Conservation (phyloP, 306 rosid genomes). For the Prunus mongolica region DNA sequence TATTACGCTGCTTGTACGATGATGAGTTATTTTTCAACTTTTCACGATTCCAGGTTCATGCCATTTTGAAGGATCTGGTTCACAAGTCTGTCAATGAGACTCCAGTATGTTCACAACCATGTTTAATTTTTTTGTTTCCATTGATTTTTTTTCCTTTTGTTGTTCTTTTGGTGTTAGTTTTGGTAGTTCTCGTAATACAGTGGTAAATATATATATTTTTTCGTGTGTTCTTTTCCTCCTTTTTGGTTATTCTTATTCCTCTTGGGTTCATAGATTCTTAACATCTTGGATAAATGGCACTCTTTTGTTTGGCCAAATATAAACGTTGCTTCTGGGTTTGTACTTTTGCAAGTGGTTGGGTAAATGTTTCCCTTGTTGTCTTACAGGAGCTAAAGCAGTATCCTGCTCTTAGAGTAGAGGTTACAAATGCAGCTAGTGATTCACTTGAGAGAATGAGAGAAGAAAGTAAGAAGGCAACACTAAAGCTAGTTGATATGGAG, state of each 20-base stretch:
- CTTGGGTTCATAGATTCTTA: not conserved
- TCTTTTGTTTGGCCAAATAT: too few relatives aligned
- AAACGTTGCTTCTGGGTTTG: not conserved
- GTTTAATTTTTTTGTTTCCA: constrained; percentile 11
- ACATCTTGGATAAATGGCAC: not conserved
- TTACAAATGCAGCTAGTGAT: constrained; percentile 74
- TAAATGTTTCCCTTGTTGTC: constrained; percentile 8
- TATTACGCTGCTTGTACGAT: not conserved
- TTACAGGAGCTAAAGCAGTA: constrained; percentile 83
- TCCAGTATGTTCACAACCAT: constrained; percentile 41
- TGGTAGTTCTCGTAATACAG: too few relatives aligned
- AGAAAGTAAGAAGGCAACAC: constrained; percentile 82
- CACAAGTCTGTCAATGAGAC: constrained; percentile 83
- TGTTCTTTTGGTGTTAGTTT: not conserved
- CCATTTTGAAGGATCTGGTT: constrained; percentile 65
- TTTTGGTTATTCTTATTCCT: not conserved
- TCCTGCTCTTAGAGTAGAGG: constrained; percentile 89
- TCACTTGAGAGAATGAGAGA: constrained; percentile 84
- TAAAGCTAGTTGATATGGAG: constrained; percentile 90
- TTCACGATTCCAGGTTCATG: constrained; percentile 55
- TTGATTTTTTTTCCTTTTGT: constrained; percentile 1
- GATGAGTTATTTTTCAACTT: constrained; percentile 18
- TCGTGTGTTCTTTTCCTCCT: not conserved
- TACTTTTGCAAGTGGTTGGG: constrained; percentile 2
- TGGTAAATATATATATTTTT: not conserved